Conservation (phyloP, 2,329 filamentous ascomycete species). For the Cladosporium sp. region DNA sequence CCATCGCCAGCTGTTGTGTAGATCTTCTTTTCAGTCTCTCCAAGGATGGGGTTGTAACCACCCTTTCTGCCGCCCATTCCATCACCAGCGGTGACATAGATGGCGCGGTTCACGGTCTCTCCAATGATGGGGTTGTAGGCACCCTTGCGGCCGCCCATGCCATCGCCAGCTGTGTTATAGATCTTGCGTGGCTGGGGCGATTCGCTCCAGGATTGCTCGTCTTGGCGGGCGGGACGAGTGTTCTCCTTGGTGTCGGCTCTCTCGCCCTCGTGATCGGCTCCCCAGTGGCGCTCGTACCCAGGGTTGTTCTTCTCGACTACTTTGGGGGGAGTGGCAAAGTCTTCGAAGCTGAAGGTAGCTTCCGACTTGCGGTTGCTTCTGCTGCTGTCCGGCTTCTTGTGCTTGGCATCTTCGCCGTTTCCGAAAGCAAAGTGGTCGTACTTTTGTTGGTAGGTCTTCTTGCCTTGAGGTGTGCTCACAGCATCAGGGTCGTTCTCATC, state of each 20-base stretch:
- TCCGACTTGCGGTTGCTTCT: conserved; percentile 53
- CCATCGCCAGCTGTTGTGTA: conserved; percentile 48
- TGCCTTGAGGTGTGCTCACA: conserved; percentile 42
- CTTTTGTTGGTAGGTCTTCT: conserved; percentile 72
- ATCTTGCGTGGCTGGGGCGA: conserved; percentile 34
- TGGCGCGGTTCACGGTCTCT: conserved; percentile 28
- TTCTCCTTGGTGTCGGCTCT: conserved; percentile 43
- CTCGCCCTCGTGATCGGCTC: conserved; percentile 71
- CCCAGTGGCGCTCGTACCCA: conserved; percentile 72
- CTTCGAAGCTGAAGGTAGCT: conserved; percentile 81
- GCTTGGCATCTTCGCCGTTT: conserved; percentile 54
- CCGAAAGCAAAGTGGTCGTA: conserved; percentile 84
- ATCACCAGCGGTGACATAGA: conserved; percentile 41
- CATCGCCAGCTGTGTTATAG: conserved; percentile 45
- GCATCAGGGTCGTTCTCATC: conserved; percentile 53
- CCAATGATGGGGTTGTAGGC: conserved; percentile 14
- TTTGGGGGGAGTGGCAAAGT: conserved; percentile 84
- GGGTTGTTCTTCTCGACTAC: conserved; percentile 61
- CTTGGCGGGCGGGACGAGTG: not conserved
- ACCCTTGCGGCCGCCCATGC: conserved; percentile 62
- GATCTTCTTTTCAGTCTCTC: conserved; percentile 33
- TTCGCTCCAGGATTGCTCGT: conserved; percentile 46
- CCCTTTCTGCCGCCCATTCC: conserved; percentile 67
- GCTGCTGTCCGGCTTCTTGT: conserved; percentile 32
- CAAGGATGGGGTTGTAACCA: conserved; percentile 39